Evolutionary conservation across 257 asterid genomes (phyloP), one percentile per base, ranked within the genome.

Genomic region (Fraxinus excelsior): DNA sequence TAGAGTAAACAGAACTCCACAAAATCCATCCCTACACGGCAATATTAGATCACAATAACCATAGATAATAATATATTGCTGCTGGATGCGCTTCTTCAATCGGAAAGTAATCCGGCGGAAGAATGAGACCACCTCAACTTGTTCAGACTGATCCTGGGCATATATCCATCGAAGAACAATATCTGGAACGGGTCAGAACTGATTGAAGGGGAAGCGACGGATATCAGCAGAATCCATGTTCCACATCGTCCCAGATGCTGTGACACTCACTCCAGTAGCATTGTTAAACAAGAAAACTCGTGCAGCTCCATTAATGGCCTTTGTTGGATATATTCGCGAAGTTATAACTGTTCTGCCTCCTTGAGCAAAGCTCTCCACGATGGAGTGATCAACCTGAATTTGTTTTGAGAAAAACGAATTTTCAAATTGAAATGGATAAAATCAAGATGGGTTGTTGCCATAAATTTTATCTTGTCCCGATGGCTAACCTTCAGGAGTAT

Each of bases 321-420:
- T 84, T 0, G 98, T 92, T 3, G 98, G 98, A 73, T 94, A 94
- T 19, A 92, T 76, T 82, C 98, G 67, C 18, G 97, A 94, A 1
- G 98, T 84, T 37, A 94, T 89, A 1, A 90, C 97, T 31, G 78
- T 80, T 81, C 97, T 84, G 53, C 97, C 97, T 68, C 94, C 97
- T 81, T 94, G 98, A 25, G 89, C 97, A 81, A 89, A 94, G 88
- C 98, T 94, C 87, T 94, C 98, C 16, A 90, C 85, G 7, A 90
- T 90, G 8, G 98, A 94, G 75, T 94, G 98, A 85, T 94, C 98
- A 26, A 90, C 98, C 98, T 89, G 76, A 12, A 23, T 49, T 7
- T 6, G 0, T 4, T 13, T 56, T 8, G 31, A 51, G 2, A 51
- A 51, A 51, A 16, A 1, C 5, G 14, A 60, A 14, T 60, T 7